phyloP scores from a whole-genome alignment of 176 grass and related monocot genomes.

The Rhynchospora tenuis region DNA sequence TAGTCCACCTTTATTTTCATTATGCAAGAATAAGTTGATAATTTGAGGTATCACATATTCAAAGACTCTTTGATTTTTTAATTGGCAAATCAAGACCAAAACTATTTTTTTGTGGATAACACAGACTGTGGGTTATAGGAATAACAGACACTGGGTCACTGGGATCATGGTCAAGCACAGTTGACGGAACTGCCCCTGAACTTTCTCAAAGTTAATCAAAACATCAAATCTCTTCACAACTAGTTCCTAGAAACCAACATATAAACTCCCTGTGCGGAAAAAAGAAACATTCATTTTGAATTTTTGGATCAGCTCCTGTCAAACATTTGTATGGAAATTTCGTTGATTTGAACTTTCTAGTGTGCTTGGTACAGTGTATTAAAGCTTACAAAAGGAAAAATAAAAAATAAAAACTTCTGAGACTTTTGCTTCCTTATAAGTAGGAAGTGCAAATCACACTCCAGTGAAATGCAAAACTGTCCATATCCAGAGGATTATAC shows the following conservation, averaged over 20 bases:
- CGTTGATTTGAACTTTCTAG: too few relatives aligned
- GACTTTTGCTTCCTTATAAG: background rate
- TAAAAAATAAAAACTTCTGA: background rate
- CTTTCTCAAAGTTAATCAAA: background rate
- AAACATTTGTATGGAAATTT: too few relatives aligned
- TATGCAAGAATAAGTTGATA: background rate
- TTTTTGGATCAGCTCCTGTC: too few relatives aligned
- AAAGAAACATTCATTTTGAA: too few relatives aligned
- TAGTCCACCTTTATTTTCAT: background rate
- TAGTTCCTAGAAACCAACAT: background rate
- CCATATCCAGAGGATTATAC: background rate
- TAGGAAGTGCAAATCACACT: background rate
- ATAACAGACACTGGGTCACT: constrained; percentile 2
- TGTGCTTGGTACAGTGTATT: background rate
- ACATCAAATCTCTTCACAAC: background rate
- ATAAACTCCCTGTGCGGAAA: background rate
- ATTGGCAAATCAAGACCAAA: background rate
- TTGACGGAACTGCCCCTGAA: background rate
- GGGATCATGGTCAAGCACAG: background rate
- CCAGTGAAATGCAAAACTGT: background rate
- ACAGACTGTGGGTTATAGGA: background rate
- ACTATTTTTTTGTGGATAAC: background rate
- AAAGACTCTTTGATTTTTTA: background rate
- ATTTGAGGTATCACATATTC: background rate
- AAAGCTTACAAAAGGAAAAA: background rate